Evolutionary conservation across 2,329 filamentous ascomycete genomes (phyloP), one percentile per base, ranked within the genome.

Genomic region (Pseudogymnoascus sp.): DNA sequence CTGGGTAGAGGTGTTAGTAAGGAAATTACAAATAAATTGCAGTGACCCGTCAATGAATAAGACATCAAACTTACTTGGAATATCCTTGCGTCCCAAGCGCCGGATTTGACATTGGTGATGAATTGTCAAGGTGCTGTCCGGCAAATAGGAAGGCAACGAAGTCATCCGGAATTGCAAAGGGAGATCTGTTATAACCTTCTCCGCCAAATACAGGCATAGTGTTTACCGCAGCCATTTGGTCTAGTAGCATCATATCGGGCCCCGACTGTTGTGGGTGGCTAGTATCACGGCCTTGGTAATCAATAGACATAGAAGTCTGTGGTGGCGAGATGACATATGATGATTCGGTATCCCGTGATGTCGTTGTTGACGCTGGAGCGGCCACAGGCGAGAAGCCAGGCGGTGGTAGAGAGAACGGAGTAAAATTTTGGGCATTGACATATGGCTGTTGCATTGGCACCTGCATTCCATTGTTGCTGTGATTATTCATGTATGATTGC

Each of bases 91-190:
- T 76, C 62, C 80, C 72, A 63, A 83, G 73, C 9, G 79, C 80
- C 15, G 75, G 76, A 63, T 81, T 81, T 15, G 76, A 77, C 66
- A 83, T 76, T 6, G 78, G 75, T 2, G 82, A 81, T 4, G 77
- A 78, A 11, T 75, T 77, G 25, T 81, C 79, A 30, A 82, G 76
- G 14, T 82, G 77, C 15, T 81, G 81, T 36, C 85, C 86, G 70
- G 89, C 92, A 74, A 95, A 95, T 25, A 95, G 74, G 79, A 89
- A 96, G 4, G 88, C 86, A 65, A 92, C 87, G 69, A 94, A 94
- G 69, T 96, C 91, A 70, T 95, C 90, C 0, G 90, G 88, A 77
- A 95, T 89, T 7, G 88, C 80, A 70, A 93, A 93, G 0, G 93
- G 91, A 2, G 91, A 96, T 62, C 93, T 89, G 67, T 89, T 92